Conservation (phyloP, 257 asterid genomes). For the Linaria vulgaris region DNA sequence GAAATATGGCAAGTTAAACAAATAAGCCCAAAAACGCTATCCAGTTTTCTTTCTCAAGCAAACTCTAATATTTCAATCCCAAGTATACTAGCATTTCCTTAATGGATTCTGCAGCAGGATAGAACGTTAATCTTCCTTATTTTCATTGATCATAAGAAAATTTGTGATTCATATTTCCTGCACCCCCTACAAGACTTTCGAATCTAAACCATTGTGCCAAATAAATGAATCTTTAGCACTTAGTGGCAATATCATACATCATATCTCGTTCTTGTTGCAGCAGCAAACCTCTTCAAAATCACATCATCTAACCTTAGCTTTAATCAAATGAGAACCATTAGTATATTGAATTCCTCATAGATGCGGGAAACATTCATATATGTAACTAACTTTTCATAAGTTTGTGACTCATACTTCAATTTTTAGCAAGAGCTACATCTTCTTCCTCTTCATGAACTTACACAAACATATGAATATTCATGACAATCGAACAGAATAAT, state of each 20-base stretch:
- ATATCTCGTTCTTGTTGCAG: not conserved
- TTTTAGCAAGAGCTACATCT: not conserved
- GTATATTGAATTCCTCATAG: constrained; percentile 1
- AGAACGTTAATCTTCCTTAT: no score
- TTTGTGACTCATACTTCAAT: not conserved
- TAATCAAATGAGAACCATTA: not conserved
- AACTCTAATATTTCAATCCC: no score
- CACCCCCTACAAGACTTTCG: not conserved
- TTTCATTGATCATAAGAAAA: not conserved
- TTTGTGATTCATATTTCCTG: not conserved
- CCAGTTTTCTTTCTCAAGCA: no score
- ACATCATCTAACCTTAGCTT: constrained; percentile 2
- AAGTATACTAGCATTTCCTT: no score
- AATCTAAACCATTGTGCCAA: not conserved
- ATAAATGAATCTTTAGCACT: not conserved
- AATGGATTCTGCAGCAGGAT: no score
- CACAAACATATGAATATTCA: not conserved
- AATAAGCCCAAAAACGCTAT: no score
- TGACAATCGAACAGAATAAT: not conserved
- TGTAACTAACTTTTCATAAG: not conserved
- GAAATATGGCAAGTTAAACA: no score
- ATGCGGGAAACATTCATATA: not conserved
- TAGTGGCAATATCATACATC: not conserved
- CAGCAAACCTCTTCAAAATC: not conserved
- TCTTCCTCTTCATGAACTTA: not conserved